phyloP scores from a whole-genome alignment of 305 asterid species.

The Nicotiana rustica region DNA sequence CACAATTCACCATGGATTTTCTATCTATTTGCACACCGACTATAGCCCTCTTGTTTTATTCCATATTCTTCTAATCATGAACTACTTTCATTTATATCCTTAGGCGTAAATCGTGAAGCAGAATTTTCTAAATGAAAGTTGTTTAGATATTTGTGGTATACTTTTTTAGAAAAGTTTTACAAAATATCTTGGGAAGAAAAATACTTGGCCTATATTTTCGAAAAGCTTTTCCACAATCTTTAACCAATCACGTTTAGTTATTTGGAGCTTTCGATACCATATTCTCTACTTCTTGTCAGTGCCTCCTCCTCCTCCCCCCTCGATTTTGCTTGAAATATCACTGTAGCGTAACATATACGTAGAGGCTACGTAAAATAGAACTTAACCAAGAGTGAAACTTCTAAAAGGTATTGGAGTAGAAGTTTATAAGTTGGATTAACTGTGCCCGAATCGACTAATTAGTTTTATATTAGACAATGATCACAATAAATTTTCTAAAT shows the following conservation, averaged over 20 bases:
- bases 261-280: background rate
- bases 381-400: too few relatives aligned
- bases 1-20: background rate
- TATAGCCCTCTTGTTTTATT: conserved; percentile 12
- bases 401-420: too few relatives aligned
- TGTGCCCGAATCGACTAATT: too few relatives aligned
- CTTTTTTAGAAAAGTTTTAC: background rate
- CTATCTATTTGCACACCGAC: background rate
- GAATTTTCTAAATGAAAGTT: background rate
- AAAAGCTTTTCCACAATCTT: background rate
- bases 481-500: too few relatives aligned
- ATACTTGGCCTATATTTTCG: background rate
- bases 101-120: background rate
- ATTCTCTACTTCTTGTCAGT: too few relatives aligned
- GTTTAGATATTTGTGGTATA: background rate
- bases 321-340: too few relatives aligned
- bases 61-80: conserved; percentile 28
- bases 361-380: too few relatives aligned
- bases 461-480: too few relatives aligned
- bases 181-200: background rate
- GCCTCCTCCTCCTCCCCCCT: too few relatives aligned
- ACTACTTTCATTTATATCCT: conserved; percentile 14
- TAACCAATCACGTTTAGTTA: background rate
- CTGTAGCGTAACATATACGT: too few relatives aligned
- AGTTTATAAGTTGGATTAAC: too few relatives aligned